phyloP scores from a whole-genome alignment of 805 yeast species.

The Yamadazyma endophytica region DNA sequence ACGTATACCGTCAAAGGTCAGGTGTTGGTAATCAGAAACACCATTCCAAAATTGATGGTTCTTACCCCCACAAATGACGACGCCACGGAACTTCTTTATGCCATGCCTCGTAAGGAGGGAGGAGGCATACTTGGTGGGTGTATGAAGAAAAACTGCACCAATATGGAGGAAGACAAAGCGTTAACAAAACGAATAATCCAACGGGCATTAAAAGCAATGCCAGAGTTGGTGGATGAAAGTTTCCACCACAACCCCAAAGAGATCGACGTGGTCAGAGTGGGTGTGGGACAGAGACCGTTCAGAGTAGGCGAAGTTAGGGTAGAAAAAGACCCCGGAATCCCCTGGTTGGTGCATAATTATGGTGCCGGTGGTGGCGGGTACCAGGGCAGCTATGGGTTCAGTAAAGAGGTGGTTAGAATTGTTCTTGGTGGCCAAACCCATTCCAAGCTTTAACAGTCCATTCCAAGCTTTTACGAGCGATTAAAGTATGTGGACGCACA shows the following conservation, averaged over 20 bases:
- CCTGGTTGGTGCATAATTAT: constrained; percentile 56
- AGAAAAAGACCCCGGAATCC: constrained; percentile 21
- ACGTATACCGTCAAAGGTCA: constrained; percentile 60
- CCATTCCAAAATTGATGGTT: constrained; percentile 21
- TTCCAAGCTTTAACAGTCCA: neutral
- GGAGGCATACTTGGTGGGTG: constrained; percentile 65
- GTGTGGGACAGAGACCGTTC: constrained; percentile 38
- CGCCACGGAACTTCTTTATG: constrained; percentile 47
- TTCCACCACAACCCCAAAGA: constrained; percentile 20
- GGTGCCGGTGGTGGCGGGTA: constrained; percentile 78
- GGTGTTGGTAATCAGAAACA: constrained; percentile 49
- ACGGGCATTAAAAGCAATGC: constrained; percentile 41
- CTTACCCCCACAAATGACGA: constrained; percentile 28
- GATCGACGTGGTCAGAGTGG: constrained; percentile 27
- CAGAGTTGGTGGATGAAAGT: constrained; percentile 28
- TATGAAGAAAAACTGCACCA: constrained; percentile 14
- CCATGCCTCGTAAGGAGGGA: constrained; percentile 74
- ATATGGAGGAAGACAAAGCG: constrained; percentile 30
- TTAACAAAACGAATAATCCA: constrained; percentile 45
- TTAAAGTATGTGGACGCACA: no score
- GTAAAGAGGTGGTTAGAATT: constrained; percentile 36
- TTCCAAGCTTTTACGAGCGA: neutral
- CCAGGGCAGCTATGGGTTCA: constrained; percentile 68
- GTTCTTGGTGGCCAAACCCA: constrained; percentile 2
- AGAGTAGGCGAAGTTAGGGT: constrained; percentile 33